Evolutionary conservation across 2,329 filamentous ascomycete species (phyloP).

Genomic region (Cladophialophora yegresii): DNA sequence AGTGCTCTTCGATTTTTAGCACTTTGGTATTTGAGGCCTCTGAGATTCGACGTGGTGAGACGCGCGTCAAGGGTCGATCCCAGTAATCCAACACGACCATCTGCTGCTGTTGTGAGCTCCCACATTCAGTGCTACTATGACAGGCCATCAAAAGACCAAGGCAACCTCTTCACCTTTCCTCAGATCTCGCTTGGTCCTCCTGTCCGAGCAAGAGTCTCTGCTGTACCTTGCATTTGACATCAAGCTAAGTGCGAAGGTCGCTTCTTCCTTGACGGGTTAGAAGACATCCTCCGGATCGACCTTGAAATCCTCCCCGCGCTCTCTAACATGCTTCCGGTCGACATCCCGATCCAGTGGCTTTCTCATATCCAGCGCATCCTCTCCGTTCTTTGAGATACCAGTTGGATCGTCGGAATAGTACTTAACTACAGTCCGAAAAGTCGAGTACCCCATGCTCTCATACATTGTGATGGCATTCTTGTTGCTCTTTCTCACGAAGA

Average conservation of each 20-base stretch:
- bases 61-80: no score
- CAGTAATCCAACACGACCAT: background rate
- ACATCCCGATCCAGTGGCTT: constrained; percentile 83
- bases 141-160: background rate
- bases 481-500: constrained; percentile 91
- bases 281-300: constrained; percentile 84
- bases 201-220: background rate
- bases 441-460: constrained; percentile 84
- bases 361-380: constrained; percentile 97
- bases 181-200: background rate
- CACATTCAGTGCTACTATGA: background rate
- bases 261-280: constrained; percentile 22
- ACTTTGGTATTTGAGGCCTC: background rate
- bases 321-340: constrained; percentile 72
- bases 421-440: constrained; percentile 82
- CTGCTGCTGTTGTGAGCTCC: background rate
- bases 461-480: constrained; percentile 85
- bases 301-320: constrained; percentile 74
- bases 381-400: constrained; percentile 58
- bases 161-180: background rate
- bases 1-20: background rate
- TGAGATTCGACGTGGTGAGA: background rate
- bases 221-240: background rate
- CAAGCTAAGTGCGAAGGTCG: background rate
- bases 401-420: constrained; percentile 89